Evolutionary conservation across 164 flowering plant species (phyloP), one percentile per base, ranked within the genome.

Genomic region (Aristolochia fimbriata): DNA sequence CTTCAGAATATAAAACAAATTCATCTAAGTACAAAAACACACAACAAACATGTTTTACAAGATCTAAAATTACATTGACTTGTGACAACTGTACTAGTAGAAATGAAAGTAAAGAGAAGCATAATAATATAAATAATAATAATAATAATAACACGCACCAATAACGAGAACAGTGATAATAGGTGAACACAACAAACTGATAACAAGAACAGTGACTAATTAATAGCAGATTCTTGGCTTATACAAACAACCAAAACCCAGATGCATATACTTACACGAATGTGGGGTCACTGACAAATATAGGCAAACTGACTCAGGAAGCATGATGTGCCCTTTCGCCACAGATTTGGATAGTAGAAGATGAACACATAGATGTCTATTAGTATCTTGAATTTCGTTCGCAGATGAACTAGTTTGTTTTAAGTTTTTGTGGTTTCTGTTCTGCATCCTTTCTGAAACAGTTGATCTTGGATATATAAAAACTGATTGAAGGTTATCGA

Each of bases 261-360:
- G 16, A 24, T 55, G 33, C 27, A 25, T 1, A 11, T 54, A 80
- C 94, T 62, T 84, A 90, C 99, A 88, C 62, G 99, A 82, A 71
- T 82, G 95, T 47, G 78, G 54, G 49, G 66, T 68, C 45, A 77
- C 81, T 70, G 80, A 71, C 65, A 94, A 68, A 78, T 86, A 88
- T 55, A 70, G 72, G 19, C 88, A 83, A 73, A 94, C 79, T 45
- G 87, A 78, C 58, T 41, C 71, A 62, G 91, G 76, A 70, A 94
- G 79, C 95, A 88, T 88, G 27, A 91, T 21, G 68, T 94, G 99
- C 52, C 99, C 97, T 77, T 70, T 77, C 37, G 91, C 83, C 55
- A 82, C 90, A 2, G 77, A 74, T 48, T 83, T 87, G 31, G 93
- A 86, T 45, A 77, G 64, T 63, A 88, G 55, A 60, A 94, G 69